Conservation (phyloP, 352 stramenopile genomes). For the Phytophthora tentaculata region DNA sequence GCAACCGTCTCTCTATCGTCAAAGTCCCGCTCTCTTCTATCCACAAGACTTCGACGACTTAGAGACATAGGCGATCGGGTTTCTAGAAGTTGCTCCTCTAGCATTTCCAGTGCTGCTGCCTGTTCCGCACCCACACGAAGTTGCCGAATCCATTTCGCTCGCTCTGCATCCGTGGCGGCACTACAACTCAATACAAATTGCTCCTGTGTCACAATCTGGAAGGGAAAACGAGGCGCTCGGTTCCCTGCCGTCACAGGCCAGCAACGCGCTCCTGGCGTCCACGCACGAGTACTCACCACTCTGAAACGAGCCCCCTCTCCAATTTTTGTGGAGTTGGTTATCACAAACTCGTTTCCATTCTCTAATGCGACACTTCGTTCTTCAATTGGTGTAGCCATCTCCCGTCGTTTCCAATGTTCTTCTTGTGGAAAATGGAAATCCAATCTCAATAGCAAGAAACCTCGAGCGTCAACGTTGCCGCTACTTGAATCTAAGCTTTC, state of each 20-base stretch:
- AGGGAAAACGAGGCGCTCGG: slow-evolving; percentile 53
- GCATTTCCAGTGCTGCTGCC: slow-evolving; percentile 55
- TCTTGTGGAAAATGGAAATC: slow-evolving; percentile 38
- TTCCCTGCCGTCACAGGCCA: slow-evolving; percentile 32
- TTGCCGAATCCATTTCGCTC: slow-evolving; percentile 73
- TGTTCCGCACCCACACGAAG: slow-evolving; percentile 61
- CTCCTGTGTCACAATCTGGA: slow-evolving; percentile 73
- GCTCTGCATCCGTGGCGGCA: slow-evolving; percentile 58
- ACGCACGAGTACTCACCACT: slow-evolving; percentile 52
- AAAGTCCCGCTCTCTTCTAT: slow-evolving; percentile 20
- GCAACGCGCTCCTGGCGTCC: slow-evolving; percentile 36
- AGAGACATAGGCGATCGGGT: slow-evolving; percentile 32
- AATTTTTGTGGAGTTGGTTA: slow-evolving; percentile 38
- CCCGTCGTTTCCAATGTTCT: slow-evolving; percentile 32
- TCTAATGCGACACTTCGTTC: slow-evolving; percentile 57
- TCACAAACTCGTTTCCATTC: slow-evolving; percentile 53
- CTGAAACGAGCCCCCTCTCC: slow-evolving; percentile 37
- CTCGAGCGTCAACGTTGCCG: slow-evolving; percentile 17
- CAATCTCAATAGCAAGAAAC: slow-evolving; percentile 44
- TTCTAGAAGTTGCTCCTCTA: slow-evolving; percentile 57
- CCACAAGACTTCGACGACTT: slow-evolving; percentile 28
- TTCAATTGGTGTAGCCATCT: slow-evolving; percentile 39
- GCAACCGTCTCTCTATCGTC: slow-evolving; percentile 5
- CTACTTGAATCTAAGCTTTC: slow-evolving; percentile 10
- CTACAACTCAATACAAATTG: slow-evolving; percentile 71